Conservation (phyloP, 2,329 filamentous ascomycete species). For the Rutstroemia sp. region DNA sequence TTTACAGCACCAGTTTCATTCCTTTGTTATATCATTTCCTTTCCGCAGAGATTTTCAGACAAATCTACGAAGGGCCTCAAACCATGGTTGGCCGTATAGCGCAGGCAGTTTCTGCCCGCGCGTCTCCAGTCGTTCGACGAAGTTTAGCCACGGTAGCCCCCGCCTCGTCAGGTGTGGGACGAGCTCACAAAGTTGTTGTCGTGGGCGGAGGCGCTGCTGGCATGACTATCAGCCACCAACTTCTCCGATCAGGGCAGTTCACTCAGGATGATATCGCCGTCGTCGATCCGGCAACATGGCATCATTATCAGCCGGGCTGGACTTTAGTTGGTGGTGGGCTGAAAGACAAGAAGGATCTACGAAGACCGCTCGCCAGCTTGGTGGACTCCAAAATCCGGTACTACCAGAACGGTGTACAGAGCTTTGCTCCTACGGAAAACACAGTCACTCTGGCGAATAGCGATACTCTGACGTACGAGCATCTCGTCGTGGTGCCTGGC, state of each 20-base stretch:
- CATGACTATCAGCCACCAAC: conserved; percentile 58
- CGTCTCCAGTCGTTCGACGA: neutral
- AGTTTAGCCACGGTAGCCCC: conserved; percentile 21
- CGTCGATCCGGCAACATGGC: conserved; percentile 54
- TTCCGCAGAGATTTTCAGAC: no score
- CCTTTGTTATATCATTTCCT: no score
- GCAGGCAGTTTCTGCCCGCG: no score
- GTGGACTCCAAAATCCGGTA: conserved; percentile 54
- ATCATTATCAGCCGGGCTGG: conserved; percentile 65
- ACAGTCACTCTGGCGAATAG: conserved; percentile 47
- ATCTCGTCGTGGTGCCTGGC: conserved; percentile 55
- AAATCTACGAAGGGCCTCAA: no score
- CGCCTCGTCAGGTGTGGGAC: conserved; percentile 27
- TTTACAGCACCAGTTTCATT: no score
- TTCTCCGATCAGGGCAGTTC: conserved; percentile 52
- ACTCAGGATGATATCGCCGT: conserved; percentile 53
- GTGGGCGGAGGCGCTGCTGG: conserved; percentile 62
- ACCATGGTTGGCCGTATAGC: no score
- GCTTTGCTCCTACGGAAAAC: conserved; percentile 50
- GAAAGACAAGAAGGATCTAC: conserved; percentile 53
- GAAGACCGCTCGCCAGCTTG: conserved; percentile 41
- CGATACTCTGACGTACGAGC: conserved; percentile 52
- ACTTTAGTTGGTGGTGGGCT: conserved; percentile 60
- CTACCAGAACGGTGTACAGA: conserved; percentile 45
- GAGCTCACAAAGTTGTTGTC: conserved; percentile 56